Percentiles rank a stretch among this genome's conserved stretches.
phyloP scores from a whole-genome alignment of 495 filamentous ascomycete species.

The Cetradonia linearis region DNA sequence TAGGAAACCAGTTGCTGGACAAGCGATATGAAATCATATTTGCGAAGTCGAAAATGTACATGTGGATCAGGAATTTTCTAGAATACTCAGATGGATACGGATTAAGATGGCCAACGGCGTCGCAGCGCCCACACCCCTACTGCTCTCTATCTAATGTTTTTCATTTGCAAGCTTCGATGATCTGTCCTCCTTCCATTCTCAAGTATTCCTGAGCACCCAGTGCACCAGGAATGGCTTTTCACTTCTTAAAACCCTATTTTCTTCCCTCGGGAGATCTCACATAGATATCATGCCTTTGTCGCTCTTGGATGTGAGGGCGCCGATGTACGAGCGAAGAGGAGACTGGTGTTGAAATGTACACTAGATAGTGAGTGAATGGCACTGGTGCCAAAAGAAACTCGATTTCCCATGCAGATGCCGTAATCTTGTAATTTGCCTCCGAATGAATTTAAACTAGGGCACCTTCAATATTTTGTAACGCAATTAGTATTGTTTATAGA shows the following conservation, averaged over 20 bases:
- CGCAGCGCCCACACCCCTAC: conserved; percentile 14
- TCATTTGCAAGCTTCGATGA: conserved; percentile 7
- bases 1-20: conserved; percentile 35
- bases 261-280: conserved; percentile 2
- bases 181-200: conserved; percentile 12
- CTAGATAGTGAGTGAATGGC: conserved; percentile 17
- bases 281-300: conserved; percentile 8
- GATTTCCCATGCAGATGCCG: background rate
- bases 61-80: conserved; percentile 1
- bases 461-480: background rate
- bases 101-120: conserved; percentile 6
- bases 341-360: conserved; percentile 16
- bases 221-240: conserved; percentile 15
- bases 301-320: background rate
- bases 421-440: background rate
- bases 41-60: conserved; percentile 1
- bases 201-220: conserved; percentile 2
- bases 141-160: conserved; percentile 20
- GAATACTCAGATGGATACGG: background rate
- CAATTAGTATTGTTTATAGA: background rate
- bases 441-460: too few relatives aligned
- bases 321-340: background rate
- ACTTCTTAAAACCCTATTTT: conserved; percentile 13
- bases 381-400: conserved; percentile 19
- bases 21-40: conserved; percentile 23